Percentiles rank a stretch among this genome's conserved stretches.
phyloP scores from a whole-genome alignment of 495 filamentous ascomycete genomes.

The Ramalina peruviana region DNA sequence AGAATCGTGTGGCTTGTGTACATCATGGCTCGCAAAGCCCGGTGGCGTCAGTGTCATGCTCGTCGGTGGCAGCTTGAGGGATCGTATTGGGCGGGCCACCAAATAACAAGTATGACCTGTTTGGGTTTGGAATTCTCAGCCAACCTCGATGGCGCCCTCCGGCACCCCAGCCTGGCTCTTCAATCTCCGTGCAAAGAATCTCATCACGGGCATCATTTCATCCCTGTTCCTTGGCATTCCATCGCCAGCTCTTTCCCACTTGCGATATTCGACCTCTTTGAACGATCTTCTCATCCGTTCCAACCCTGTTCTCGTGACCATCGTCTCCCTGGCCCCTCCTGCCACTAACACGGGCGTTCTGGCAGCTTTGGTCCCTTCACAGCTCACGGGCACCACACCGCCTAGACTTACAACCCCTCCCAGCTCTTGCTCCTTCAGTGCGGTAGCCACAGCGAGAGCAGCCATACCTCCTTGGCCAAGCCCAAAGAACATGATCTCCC shows the following conservation, averaged over 20 bases:
- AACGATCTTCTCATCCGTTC: conserved; percentile 52
- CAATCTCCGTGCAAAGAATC: conserved; percentile 72
- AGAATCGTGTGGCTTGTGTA: no score
- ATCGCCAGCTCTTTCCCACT: conserved; percentile 64
- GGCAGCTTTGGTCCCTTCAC: conserved; percentile 34
- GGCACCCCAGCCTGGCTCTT: conserved; percentile 49
- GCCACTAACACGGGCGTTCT: conserved; percentile 64
- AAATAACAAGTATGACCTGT: no score
- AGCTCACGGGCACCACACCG: conserved; percentile 43
- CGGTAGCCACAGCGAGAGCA: conserved; percentile 44
- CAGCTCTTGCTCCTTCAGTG: conserved; percentile 16
- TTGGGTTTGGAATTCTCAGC: neutral
- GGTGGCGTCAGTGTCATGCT: no score
- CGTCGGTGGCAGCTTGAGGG: no score
- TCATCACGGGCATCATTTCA: conserved; percentile 88
- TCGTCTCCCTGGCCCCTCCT: conserved; percentile 46
- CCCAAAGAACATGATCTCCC: conserved; percentile 67
- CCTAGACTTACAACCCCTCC: conserved; percentile 67
- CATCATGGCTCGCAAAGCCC: no score
- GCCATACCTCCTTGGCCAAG: conserved; percentile 81
- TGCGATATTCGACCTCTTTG: conserved; percentile 54
- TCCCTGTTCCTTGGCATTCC: conserved; percentile 71
- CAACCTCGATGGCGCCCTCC: conserved; percentile 43
- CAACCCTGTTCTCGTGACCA: conserved; percentile 49
- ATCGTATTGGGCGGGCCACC: no score